phyloP scores from a whole-genome alignment of 805 yeast species.

The Metschnikowia baotianmanensis region DNA sequence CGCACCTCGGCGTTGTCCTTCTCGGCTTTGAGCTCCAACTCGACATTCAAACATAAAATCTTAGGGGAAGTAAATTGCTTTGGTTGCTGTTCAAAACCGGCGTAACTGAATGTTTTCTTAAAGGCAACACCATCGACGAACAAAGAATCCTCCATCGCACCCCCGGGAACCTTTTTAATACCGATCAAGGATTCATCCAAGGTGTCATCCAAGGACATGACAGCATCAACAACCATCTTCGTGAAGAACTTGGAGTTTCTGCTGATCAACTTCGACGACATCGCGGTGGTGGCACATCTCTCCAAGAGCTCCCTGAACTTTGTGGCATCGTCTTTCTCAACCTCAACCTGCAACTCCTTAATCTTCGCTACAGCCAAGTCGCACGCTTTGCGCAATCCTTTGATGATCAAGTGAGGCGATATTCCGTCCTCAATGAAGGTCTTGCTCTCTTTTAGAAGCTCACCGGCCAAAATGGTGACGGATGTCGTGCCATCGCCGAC shows the following conservation, averaged over 20 bases:
- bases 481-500: conserved; percentile 99
- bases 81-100: conserved; percentile 99
- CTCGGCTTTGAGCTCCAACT: conserved; percentile 95
- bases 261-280: conserved; percentile 91
- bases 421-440: conserved; percentile 94
- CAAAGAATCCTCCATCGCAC: conserved; percentile 89
- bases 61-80: conserved; percentile 78
- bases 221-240: conserved; percentile 96
- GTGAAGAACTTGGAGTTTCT: conserved; percentile 88
- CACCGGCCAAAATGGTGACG: conserved; percentile 92
- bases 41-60: conserved; percentile 82
- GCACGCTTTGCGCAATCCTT: conserved; percentile 84
- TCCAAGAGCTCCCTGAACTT: conserved; percentile 72
- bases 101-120: conserved; percentile 94
- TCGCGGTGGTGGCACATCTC: conserved; percentile 94
- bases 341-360: conserved; percentile 70
- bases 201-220: conserved; percentile 78
- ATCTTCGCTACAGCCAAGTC: conserved; percentile 71
- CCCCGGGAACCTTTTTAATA: conserved; percentile 92
- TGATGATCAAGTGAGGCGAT: conserved; percentile 82
- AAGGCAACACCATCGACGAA: conserved; percentile 95
- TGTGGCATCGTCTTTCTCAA: conserved; percentile 50
- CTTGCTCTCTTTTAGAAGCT: conserved; percentile 86
- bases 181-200: conserved; percentile 90
- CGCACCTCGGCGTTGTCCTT: conserved; percentile 98